Conservation (phyloP, 2,329 filamentous ascomycete genomes). For the Dryadomyces quercus-mongolicae region DNA sequence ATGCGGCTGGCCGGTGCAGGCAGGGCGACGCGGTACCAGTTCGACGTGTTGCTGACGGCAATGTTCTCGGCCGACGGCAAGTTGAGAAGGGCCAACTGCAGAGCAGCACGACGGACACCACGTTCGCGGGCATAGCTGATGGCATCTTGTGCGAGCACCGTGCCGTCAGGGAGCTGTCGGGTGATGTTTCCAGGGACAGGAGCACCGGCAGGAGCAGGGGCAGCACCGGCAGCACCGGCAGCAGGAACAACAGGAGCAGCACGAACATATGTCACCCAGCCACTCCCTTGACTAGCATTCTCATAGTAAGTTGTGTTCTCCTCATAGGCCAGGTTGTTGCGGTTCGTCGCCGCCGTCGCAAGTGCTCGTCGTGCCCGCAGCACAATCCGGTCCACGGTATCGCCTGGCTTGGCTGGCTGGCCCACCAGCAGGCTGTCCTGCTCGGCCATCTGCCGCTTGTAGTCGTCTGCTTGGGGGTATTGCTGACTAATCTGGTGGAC, state of each 20-base stretch:
- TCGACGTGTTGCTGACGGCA: neutral
- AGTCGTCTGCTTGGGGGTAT: neutral
- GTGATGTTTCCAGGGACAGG: neutral
- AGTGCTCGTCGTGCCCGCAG: neutral
- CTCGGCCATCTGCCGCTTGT: slow-evolving; percentile 1
- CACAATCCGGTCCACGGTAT: neutral
- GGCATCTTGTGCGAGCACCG: slow-evolving; percentile 7
- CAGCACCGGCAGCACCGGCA: neutral
- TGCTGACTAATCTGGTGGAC: neutral
- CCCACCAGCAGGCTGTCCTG: neutral
- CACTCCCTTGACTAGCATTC: neutral
- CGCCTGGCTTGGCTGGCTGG: neutral
- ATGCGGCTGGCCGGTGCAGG: neutral
- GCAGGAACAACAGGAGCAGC: neutral
- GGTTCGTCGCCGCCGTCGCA: neutral
- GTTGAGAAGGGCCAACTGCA: slow-evolving; percentile 28
- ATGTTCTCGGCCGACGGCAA: slow-evolving; percentile 15
- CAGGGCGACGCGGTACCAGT: neutral
- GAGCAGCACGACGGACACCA: slow-evolving; percentile 30
- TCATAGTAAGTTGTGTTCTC: slow-evolving; percentile 23
- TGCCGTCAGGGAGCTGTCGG: slow-evolving; percentile 11
- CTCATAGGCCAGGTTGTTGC: slow-evolving; percentile 19
- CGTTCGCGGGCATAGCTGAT: slow-evolving; percentile 22
- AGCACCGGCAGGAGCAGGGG: neutral
- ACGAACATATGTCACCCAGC: slow-evolving; percentile 8